These are phyloP conservation scores for Kurtzmaniella quercitrusa DNA, from an alignment of 1,139 yeast genomes.

Conservation along the genomic window DNA sequence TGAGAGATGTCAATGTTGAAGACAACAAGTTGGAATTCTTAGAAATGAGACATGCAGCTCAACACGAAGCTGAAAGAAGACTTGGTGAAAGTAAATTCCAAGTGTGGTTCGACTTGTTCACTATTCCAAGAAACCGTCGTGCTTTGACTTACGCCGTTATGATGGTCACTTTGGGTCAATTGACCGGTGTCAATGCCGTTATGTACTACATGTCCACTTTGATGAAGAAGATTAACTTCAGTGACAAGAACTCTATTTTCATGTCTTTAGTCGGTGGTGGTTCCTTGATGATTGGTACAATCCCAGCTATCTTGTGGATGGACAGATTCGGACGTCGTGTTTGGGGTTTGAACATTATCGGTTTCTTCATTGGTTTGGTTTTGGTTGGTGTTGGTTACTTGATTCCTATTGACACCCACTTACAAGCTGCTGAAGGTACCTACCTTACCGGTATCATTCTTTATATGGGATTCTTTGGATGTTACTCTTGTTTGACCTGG, in stretches of 20 bases:
- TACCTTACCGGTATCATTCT: conserved; percentile 57
- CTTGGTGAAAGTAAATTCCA: conserved; percentile 23
- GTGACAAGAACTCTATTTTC: conserved; percentile 40
- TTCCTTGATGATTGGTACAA: conserved; percentile 52
- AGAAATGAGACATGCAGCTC: conserved; percentile 36
- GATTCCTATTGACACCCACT: conserved; percentile 30
- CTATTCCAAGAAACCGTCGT: conserved; percentile 53
- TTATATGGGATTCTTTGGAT: conserved; percentile 62
- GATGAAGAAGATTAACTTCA: conserved; percentile 45
- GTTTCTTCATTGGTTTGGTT: conserved; percentile 53
- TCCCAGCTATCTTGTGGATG: conserved; percentile 60
- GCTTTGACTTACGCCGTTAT: conserved; percentile 52
- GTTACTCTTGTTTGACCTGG: conserved; percentile 62
- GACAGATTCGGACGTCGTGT: conserved; percentile 54
- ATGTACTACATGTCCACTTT: conserved; percentile 54
- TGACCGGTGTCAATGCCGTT: conserved; percentile 55
- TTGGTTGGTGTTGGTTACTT: conserved; percentile 53
- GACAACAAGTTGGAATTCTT: conserved; percentile 47
- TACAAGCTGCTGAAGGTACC: conserved; percentile 51
- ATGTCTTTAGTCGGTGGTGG: conserved; percentile 65
- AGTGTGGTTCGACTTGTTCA: conserved; percentile 46
- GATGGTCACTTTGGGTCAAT: conserved; percentile 56
- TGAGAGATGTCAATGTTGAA: conserved; percentile 40
- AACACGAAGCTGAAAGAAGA: conserved; percentile 23
- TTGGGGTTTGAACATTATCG: conserved; percentile 40